Evolutionary conservation across 2,329 filamentous ascomycete genomes (phyloP).

Genomic region (Ophiocordyceps robertsii): DNA sequence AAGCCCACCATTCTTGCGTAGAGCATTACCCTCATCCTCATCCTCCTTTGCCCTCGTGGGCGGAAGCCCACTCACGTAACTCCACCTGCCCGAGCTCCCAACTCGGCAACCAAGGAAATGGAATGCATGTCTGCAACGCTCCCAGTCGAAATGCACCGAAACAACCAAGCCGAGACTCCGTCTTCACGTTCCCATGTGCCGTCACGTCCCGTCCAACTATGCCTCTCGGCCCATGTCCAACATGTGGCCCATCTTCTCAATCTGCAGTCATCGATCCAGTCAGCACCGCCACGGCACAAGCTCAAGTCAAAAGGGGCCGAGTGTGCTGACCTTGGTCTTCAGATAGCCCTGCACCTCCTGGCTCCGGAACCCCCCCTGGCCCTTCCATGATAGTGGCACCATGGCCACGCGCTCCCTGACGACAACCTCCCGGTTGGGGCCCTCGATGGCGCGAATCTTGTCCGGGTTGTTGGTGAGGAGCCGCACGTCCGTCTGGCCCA

Average conservation of each 20-base stretch:
- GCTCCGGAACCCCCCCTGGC: constrained; percentile 69
- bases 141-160: background rate
- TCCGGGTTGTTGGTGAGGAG: constrained; percentile 95
- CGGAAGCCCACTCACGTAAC: no score
- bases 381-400: constrained; percentile 90
- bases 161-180: background rate
- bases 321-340: constrained; percentile 62
- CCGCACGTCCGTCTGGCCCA: constrained; percentile 66
- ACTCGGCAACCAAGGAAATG: no score
- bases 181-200: background rate
- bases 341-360: constrained; percentile 88
- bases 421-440: constrained; percentile 72
- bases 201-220: background rate
- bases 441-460: constrained; percentile 89
- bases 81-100: no score
- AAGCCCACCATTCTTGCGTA: no score
- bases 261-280: constrained; percentile 29
- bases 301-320: no score
- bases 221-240: constrained; percentile 32
- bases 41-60: no score
- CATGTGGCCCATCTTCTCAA: constrained; percentile 82
- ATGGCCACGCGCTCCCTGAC: constrained; percentile 88
- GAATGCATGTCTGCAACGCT: no score
- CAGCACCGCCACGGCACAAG: background rate
- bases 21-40: no score